Evolutionary conservation across 176 grass and related monocot genomes (phyloP), one percentile per base, ranked within the genome.

Genomic region (Ensete glaucum): DNA sequence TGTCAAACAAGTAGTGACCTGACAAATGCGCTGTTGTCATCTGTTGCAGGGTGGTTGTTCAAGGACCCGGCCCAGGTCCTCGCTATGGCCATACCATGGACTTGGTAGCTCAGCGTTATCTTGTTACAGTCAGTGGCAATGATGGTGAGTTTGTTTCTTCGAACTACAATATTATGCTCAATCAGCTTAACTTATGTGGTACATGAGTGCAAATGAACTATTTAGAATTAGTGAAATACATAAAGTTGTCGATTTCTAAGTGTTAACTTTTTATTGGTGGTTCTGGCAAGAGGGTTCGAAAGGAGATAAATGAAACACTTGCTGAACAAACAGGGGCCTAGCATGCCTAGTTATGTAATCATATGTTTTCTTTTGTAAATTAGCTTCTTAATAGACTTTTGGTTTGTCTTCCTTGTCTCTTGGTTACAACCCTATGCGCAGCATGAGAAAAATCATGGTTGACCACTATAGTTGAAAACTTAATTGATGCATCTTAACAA

Each of bases 11-110:
- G 12, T 64, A 56, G 76, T 43, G 83, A n/a, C n/a, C n/a, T n/a
- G n/a, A n/a, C n/a, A n/a, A n/a, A 50, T 14, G 70, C 76, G 72
- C 63, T 69, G 34, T 54, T n/a, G 29, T 12, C 22, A 72, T 77
- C 74, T 1, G 6, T 72, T 69, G 25, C 81, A 99, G 91, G 86
- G 78, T 99, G 3, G 91, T 94, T 49, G 95, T 99, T 89, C 95
- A 99, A 83, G 95, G 95, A 52, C 26, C 82, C 60, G 95, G 95
- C 17, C 95, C 95, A 79, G 91, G 95, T 60, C 95, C 95, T 73
- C 95, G 83, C 65, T 99, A 99, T 83, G 95, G 95, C 64, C 95
- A 99, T 84, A 85, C 88, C 71, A 99, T 99, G 88, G 95, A 94
- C 86, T 89, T 99, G 86, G 77, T 99, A 67, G 84, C 81, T 25